Evolutionary conservation across 2,329 filamentous ascomycete genomes (phyloP), one percentile per base, ranked within the genome.

Genomic region (Calonectria henricotiae): DNA sequence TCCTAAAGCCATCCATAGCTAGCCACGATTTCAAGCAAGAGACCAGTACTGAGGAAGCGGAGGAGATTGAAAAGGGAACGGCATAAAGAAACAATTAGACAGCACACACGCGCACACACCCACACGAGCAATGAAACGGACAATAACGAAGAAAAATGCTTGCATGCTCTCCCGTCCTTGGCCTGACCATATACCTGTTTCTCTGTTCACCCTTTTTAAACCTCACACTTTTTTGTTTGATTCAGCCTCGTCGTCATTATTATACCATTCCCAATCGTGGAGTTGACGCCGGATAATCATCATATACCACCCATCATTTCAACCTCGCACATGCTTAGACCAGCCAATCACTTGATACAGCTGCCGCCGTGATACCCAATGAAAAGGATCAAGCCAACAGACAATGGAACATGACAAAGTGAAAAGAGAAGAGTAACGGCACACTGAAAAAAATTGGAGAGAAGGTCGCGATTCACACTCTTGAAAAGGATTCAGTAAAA

Each of bases 31-130:
- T 79, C 68, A 73, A 73, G 62, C 74, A 74, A 54, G 67, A 67
- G 58, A 74, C 70, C 62, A 79, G 72, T 62, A 78, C 76, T 25
- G 72, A 76, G 39, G 79, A 81, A 58, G 79, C 75, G 41, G 79
- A 81, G 46, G 79, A 80, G 65, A 76, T 80, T 17, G 79, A 80
- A 71, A 75, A 76, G 64, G 68, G 23, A 66, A 66, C 49, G 25
- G 46, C 39, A 35, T 69, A 30, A 54, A 62, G 60, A 39, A 37
- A 55, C 15, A 47, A 17, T 39, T 47, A 41, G 54, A 47, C 35
- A 35, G 65, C 37, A 35, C 23, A 67, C 30, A 44, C 46, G 39
- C 41, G 60, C 35, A 12, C 17, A 62, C 61, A 70, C 8, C 61
- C 39, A 65, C 65, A 62, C 44, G 49, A 62, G 35, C 58, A 64